Percentiles rank a stretch among this genome's conserved stretches.
These are phyloP conservation scores for Pancytospora philotis DNA, from an alignment of 371 early-diverging fungal genomes.

Conservation along the genomic window DNA sequence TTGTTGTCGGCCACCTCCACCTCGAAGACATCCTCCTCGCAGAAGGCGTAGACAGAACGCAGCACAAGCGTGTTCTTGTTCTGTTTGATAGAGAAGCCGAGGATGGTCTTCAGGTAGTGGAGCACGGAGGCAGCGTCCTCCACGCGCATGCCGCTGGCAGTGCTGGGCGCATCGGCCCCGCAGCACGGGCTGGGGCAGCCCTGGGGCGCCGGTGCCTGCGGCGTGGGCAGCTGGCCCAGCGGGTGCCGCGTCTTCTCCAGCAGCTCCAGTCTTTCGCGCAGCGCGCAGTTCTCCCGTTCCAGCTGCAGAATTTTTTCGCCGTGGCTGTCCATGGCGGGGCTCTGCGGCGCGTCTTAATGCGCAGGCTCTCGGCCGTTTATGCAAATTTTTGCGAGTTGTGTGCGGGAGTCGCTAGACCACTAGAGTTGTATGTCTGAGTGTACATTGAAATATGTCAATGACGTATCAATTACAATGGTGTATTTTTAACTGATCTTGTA, in stretches of 20 bases:
- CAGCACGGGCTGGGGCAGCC: no score
- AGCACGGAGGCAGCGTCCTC: conserved; percentile 1
- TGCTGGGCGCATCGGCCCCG: no score
- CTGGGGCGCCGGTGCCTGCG: background rate
- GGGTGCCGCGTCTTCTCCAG: background rate
- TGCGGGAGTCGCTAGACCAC: no score
- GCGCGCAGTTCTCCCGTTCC: background rate
- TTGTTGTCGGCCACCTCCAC: background rate
- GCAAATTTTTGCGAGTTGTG: no score
- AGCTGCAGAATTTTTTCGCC: no score
- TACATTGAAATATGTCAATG: no score
- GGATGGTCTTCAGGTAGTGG: background rate
- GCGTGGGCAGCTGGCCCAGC: background rate
- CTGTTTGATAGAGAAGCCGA: background rate
- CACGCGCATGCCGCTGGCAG: background rate
- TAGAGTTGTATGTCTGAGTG: no score
- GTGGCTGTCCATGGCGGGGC: no score
- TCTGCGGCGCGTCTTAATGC: no score
- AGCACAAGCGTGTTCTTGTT: background rate
- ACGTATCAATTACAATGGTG: no score
- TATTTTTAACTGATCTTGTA: no score
- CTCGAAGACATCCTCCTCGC: background rate
- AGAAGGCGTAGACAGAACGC: background rate
- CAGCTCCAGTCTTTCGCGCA: background rate
- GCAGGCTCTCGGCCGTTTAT: no score